These are phyloP conservation scores for Naganishia onofrii DNA, from an alignment of 768 basidiomycete species.

Conservation along the genomic window DNA sequence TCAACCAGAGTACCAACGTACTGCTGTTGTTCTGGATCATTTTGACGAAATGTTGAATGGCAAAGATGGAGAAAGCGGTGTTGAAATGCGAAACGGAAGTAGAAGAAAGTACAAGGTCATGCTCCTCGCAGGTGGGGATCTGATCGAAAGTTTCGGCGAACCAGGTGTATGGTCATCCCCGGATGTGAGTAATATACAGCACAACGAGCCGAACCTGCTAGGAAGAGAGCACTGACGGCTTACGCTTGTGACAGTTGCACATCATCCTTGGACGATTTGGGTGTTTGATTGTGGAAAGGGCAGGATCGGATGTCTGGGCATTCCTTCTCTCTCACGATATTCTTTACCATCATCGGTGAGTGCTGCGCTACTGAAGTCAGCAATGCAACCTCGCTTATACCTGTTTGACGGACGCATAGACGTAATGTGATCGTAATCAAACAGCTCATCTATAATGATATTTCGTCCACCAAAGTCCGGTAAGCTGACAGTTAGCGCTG, in stretches of 20 bases:
- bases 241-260: conserved; percentile 64
- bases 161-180: conserved; percentile 95
- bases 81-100: conserved; percentile 65
- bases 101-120: conserved; percentile 73
- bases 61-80: conserved; percentile 65
- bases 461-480: conserved; percentile 84
- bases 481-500: neutral
- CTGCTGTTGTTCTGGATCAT: conserved; percentile 94
- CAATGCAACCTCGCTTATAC: neutral
- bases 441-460: conserved; percentile 94
- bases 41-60: conserved; percentile 93
- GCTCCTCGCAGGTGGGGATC: conserved; percentile 94
- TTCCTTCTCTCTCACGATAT: conserved; percentile 57
- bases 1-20: conserved; percentile 83
- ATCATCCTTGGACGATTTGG: conserved; percentile 95
- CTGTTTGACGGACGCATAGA: conserved; percentile 56
- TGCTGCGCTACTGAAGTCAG: no score
- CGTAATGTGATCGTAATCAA: conserved; percentile 86
- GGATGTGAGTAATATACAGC: conserved; percentile 65
- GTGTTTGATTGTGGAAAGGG: conserved; percentile 88
- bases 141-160: conserved; percentile 96
- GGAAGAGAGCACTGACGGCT: conserved; percentile 23
- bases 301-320: conserved; percentile 75
- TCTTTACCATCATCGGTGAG: conserved; percentile 55
- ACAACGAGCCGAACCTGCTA: neutral